Base-by-base conservation (phyloP, 139 green algal genomes). In the Coccomyxa sp. region DNA sequence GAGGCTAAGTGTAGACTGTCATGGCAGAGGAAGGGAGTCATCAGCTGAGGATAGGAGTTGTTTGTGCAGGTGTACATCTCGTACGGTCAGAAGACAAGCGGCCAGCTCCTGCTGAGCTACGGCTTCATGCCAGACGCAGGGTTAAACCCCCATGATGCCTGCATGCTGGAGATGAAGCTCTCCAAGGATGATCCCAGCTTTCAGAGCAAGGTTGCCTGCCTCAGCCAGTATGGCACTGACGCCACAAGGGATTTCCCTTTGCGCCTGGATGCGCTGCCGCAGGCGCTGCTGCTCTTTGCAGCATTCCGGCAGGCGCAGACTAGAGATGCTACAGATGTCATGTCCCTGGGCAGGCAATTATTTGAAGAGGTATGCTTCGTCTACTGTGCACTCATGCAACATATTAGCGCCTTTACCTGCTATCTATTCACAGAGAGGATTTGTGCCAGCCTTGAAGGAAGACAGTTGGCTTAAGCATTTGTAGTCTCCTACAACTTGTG, bases 21-120 rank as follows among this genome's bases (percentile, higher is more conserved):
- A 27, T 58, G 10, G 44, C 14, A 58, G 44, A 10, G 14, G 44
- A 10, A 58, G 10, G 44, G 44, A 10, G 12, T 58, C 14, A 58
- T 58, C 44, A 27, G 44, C 44, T 58, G 12, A 58, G 10, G 44
- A 58, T 27, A 58, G 44, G 44, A 14, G 14, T 14, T 14, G 10
- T 58, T 22, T 72, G 31, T 72, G 68, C 82, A 93, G 74, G 77
- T 91, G 40, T 77, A 86, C 39, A 73, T 78, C 27, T 87, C 73
- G 39, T 94, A 94, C 68, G 89, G 90, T 12, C 76, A 84, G 34
- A 88, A 89, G 70, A 81, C 88, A 6, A 84, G 33, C 58, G 86
- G 89, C 10, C 81, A 93, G 79, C 69, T 94, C 68, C 83, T 92
- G 73, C 78, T 93, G 44, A 87, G 77, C 2, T 95, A 95, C 40